Evolutionary conservation across 306 rosid genomes (phyloP), one percentile per base, ranked within the genome.

Genomic region (Abrus pulchellus): DNA sequence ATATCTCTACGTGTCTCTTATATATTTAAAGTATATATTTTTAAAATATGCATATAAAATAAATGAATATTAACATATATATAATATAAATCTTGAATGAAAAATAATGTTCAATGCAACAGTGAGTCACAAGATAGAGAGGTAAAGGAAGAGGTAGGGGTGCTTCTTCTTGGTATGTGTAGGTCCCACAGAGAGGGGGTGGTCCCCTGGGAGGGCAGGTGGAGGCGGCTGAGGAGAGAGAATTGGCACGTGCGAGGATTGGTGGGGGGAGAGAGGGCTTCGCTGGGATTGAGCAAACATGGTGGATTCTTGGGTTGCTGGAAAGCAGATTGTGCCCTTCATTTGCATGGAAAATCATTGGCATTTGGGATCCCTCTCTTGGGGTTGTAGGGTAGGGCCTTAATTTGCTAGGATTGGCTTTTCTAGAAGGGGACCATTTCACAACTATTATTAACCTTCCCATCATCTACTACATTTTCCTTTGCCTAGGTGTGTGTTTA

Each of bases 251-350:
- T 74, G 80, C 30, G 60, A 56, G 57, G 47, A 48, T 11, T 45
- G 20, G 56, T 55, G 13, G 34, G 0, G 41, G 29, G n/a, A 32
- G 30, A 43, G 47, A 45, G 34, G 72, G 68, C 33, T 9, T 80
- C 75, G 77, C 90, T 77, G 81, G 80, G 87, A 82, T 72, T 85
- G 85, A 86, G 70, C 85, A 83, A 80, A 71, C 90, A 87, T 2
- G 85, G 86, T 82, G 94, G 92, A 81, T 83, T 77, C 80, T 85
- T 2, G 69, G 82, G 61, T 43, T 68, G 81, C 85, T 79, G 83
- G 29, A 67, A 69, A 27, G 84, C 77, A 86, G 88, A 90, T 85
- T 76, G 82, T 82, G 86, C 78, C 81, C 66, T 75, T 72, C 80
- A 45, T 76, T 64, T 64, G 74, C 74, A 76, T 76, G 30, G 74